Evolutionary conservation across 768 basidiomycete species (phyloP), one percentile per base, ranked within the genome.

Genomic region (Mrakia hoshinonis): DNA sequence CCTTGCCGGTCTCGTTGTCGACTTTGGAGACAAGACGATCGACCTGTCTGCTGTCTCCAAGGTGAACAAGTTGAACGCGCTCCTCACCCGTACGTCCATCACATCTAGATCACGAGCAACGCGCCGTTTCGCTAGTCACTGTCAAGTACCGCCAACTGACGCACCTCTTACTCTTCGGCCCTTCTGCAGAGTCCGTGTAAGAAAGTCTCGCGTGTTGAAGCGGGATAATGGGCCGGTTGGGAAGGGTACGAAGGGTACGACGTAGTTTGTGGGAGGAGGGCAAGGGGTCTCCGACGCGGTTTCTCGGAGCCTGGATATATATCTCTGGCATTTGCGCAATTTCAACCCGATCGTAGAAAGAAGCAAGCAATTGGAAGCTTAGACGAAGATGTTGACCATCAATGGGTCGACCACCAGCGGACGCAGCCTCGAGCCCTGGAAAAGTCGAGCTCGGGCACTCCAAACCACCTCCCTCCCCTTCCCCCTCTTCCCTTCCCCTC

Each of bases 11-110:
- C 80, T 98, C 72, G 84, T 97, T 73, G 88, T 99, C 62, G 96
- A 99, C 82, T 92, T 99, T 78, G 95, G 93, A 74, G 96, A 97
- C 84, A 95, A 95, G 84, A 92, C 92, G 67, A 89, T 99, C 76
- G 96, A 99, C 82, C 85, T 98, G 72, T 94, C 91, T 76, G 93
- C 95, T 69, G 88, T 87, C 62, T 92, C 91, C 43, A 90, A 91
- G 68, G 92, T 98, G 77, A 95, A 88, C 79, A 95, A 93, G 81
- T 86, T 97, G 78, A 97, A 97, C 85, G 86, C 85, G 75, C 85
- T 89, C 77, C 83, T 98, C 64, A 85, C 89, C 79, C 87, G 92
- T 91, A 80, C 74, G 90, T 83, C 15, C 24, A n/a, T 60, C 13
- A 11, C 38, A 6, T 36, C 38, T n/a, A n/a, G n/a, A n/a, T n/a